Conservation (phyloP, 805 yeast species). For the Yamadazyma akitaensis region DNA sequence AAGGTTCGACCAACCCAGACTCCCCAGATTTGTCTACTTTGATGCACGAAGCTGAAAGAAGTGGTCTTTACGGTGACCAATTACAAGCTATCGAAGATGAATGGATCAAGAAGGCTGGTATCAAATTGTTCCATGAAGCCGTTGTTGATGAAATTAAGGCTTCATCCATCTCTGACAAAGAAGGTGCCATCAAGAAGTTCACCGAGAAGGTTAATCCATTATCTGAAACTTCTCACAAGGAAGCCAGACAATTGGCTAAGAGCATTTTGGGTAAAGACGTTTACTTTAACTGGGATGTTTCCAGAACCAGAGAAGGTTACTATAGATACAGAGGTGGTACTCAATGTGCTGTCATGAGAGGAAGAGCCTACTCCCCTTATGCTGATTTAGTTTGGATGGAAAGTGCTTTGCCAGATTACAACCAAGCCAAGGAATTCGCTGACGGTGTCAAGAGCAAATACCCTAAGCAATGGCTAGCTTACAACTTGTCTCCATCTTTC, state of each 20-base stretch:
- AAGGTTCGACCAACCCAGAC: constrained; percentile 87
- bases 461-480: constrained; percentile 95
- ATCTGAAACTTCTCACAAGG: constrained; percentile 69
- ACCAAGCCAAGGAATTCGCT: constrained; percentile 92
- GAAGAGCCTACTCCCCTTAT: constrained; percentile 91
- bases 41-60: constrained; percentile 75
- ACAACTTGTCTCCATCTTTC: constrained; percentile 95
- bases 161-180: constrained; percentile 58
- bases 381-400: constrained; percentile 99
- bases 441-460: constrained; percentile 76
- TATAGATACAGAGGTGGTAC: constrained; percentile 96
- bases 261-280: constrained; percentile 76
- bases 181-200: constrained; percentile 62
- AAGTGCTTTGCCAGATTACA: constrained; percentile 88
- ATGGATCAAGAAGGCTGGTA: constrained; percentile 80
- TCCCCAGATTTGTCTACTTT: constrained; percentile 70
- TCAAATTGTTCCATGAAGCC: constrained; percentile 88
- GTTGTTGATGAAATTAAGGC: constrained; percentile 76
- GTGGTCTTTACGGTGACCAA: constrained; percentile 68
- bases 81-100: constrained; percentile 73
- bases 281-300: constrained; percentile 91
- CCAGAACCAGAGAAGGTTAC: constrained; percentile 95
- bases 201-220: constrained; percentile 68
- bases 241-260: constrained; percentile 74
- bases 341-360: constrained; percentile 95